Percentiles rank a stretch among this genome's conserved stretches.
Evolutionary conservation across 75 land plant species (phyloP).

Genomic region (Cryptomeria japonica): DNA sequence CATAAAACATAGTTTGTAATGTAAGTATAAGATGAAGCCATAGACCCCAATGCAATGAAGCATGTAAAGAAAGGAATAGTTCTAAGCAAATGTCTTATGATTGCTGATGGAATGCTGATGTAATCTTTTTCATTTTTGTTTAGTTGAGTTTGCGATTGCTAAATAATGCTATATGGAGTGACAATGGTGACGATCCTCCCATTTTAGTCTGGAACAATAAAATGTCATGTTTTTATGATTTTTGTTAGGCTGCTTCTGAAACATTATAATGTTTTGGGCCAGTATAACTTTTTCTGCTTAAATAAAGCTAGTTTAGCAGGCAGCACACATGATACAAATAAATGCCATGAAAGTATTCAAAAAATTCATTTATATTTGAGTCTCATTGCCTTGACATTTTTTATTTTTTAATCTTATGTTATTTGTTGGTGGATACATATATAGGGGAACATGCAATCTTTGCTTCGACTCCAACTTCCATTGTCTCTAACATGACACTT

Average conservation of each 20-base stretch:
- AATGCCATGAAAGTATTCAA: background rate
- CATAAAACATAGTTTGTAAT: background rate
- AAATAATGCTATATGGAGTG: background rate
- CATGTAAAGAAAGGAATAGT: background rate
- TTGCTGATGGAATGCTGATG: background rate
- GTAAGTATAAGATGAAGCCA: background rate
- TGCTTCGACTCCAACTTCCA: constrained; percentile 51
- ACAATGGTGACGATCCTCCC: background rate
- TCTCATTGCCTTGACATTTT: background rate
- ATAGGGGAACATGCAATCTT: constrained; percentile 78
- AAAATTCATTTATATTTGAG: background rate
- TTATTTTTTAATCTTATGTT: background rate
- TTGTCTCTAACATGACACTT: constrained; percentile 69
- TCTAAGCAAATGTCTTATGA: background rate
- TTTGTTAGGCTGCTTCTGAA: background rate
- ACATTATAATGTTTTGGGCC: background rate
- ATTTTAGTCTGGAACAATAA: background rate
- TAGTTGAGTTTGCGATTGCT: background rate
- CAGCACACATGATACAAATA: background rate
- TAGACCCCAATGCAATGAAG: background rate
- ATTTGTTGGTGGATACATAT: background rate
- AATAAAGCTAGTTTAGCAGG: background rate
- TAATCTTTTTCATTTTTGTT: background rate
- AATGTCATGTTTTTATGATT: background rate
- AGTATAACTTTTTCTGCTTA: background rate